Conservation (phyloP, 176 grass and related monocot species). For the Paspalum vaginatum region DNA sequence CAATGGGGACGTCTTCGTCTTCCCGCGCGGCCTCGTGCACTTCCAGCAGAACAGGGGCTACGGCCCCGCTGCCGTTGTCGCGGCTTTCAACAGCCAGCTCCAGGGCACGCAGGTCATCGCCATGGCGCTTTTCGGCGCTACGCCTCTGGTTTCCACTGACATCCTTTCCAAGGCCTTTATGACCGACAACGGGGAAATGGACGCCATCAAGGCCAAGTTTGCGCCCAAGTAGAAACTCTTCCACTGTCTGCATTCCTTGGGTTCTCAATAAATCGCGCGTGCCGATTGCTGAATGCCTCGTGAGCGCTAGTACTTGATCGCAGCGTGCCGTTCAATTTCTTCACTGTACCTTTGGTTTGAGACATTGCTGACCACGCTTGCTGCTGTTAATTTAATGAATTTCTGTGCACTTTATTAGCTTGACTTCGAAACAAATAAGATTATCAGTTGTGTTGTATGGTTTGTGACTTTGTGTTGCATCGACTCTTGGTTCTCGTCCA, state of each 20-base stretch:
- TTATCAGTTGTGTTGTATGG: neutral
- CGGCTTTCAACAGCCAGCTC: constrained; percentile 87
- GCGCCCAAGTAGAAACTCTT: constrained; percentile 27
- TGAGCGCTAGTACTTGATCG: neutral
- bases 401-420: neutral
- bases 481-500: neutral
- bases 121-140: constrained; percentile 55
- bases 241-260: neutral
- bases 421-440: neutral
- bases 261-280: neutral
- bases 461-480: neutral
- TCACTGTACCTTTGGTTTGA: neutral
- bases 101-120: constrained; percentile 71
- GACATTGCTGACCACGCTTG: no score
- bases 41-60: constrained; percentile 72
- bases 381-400: no score
- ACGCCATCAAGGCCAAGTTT: constrained; percentile 58
- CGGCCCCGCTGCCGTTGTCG: constrained; percentile 51
- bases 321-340: no score
- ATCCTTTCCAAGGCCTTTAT: constrained; percentile 75
- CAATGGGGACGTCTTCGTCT: constrained; percentile 67
- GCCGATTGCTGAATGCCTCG: neutral
- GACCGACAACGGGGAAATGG: constrained; percentile 31
- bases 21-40: no score
- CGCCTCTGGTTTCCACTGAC: constrained; percentile 48